Evolutionary conservation across 2,329 filamentous ascomycete species (phyloP), one percentile per base, ranked within the genome.

Genomic region (Diaporthe nobilis): DNA sequence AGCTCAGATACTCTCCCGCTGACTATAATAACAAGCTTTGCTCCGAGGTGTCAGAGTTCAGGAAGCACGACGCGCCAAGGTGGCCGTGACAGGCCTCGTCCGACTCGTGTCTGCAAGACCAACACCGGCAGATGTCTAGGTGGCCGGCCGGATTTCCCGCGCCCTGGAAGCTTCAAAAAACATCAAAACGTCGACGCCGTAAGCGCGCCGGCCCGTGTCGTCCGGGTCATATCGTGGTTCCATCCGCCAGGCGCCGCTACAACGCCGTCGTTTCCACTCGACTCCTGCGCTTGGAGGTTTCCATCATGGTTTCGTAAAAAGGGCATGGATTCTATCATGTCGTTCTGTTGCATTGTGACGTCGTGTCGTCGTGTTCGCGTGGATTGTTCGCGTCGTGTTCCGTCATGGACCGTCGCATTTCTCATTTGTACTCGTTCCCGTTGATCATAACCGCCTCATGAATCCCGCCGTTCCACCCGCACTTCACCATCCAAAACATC

Each of bases 401-500:
- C 44, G 44, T 53, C 47, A 39, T 39, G 13, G 4, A 17, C 31
- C 65, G 22, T 70, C 49, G 20, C 22, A 7, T 22, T 68, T 74
- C 71, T 79, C 44, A 68, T 79, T 79, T 44, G 77, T 75, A 51
- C 77, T 73, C 70, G 77, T 44, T 57, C 77, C 77, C 72, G 47
- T 81, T 80, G 51, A 79, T 79, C 65, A 78, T 80, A 76, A 79
- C 75, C 68, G 83, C 68, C 55, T 81, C 84, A 44, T 75, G 67
- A 10, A 65, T 61, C 2, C 73, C 65, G 4, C 73, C 73, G 17
- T 65, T 65, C 88, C 87, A 90, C 0, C 88, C 88, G 13, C 85
- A 87, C 74, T 87, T 84, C 65, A 86, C 80, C 51, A 90, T 81
- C 89, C 88, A 90, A 76, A 89, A 88, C 28, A 84, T 78, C 49